Evolutionary conservation across 805 yeast genomes (phyloP).

Genomic region (Candida andamanensis): DNA sequence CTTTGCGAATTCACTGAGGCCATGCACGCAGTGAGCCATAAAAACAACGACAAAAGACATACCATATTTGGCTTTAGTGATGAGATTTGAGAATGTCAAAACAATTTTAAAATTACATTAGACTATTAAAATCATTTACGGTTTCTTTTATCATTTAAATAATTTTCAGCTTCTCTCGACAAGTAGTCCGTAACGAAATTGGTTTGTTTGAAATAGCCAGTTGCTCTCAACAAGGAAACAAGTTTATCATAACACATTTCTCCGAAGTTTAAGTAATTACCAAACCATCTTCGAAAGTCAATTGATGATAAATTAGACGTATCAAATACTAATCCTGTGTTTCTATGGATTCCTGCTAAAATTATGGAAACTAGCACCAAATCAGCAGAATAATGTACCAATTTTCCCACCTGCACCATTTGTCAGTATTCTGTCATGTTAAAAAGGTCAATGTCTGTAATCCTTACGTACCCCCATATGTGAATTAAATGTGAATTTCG

Average conservation of each 20-base stretch:
- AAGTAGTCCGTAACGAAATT: slow-evolving; percentile 33
- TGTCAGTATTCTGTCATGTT: slow-evolving; percentile 7
- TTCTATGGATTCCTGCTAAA: slow-evolving; percentile 79
- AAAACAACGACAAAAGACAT: background rate
- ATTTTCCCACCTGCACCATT: slow-evolving; percentile 51
- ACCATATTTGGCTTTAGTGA: too few species aligned
- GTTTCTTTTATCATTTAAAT: slow-evolving; percentile 15
- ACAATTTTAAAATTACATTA: too few species aligned
- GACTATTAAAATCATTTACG: too few species aligned
- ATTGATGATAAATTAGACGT: slow-evolving; percentile 45
- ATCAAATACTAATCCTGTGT: slow-evolving; percentile 68
- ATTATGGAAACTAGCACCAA: slow-evolving; percentile 73
- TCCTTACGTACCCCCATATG: slow-evolving; percentile 1
- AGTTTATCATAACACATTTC: slow-evolving; percentile 51
- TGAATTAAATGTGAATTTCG: background rate
- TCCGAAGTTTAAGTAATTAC: slow-evolving; percentile 54
- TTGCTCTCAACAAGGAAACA: slow-evolving; percentile 39
- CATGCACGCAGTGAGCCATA: background rate
- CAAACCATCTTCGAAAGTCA: slow-evolving; percentile 43
- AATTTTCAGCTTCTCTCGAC: slow-evolving; percentile 24
- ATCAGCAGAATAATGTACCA: slow-evolving; percentile 72
- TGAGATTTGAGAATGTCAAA: too few species aligned
- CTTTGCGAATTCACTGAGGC: too few species aligned
- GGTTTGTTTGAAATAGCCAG: slow-evolving; percentile 49
- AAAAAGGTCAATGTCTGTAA: background rate